Base-by-base conservation (phyloP, 805 yeast species). In the Spencermartinsiella europaea region DNA sequence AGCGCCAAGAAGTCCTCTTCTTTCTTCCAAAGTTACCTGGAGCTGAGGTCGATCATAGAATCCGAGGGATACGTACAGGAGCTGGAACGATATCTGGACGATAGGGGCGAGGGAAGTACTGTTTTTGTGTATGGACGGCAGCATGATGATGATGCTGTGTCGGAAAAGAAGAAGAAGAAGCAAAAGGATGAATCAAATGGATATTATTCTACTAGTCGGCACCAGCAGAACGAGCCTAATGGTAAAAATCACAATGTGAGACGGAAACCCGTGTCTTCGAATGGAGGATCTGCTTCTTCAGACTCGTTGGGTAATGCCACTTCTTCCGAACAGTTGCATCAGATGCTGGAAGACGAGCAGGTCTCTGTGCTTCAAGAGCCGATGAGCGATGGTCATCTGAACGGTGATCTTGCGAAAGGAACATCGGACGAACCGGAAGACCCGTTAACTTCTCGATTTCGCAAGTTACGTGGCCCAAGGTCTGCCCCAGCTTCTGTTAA, bases 11-110 rank as follows among this genome's bases (percentile, higher is more conserved):
- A 47, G 46, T 46, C 43, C n/a, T 43, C 46, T 21, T 49, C 50
- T 19, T 54, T 55, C 21, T 53, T 47, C 42, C 44, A 51, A 35
- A 49, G 52, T n/a, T 55, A 49, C 36, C 38, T 38, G 37, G 46
- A 46, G 42, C 49, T 57, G 34, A 27, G 46, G 16, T 17, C 25
- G 37, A 35, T 55, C 2, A 44, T 51, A 8, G 34, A 38, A 39
- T 28, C 40, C 2, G 48, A 48, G 14, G 38, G 37, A 21, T 40
- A 20, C 40, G 39, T 45, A 28, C n/a, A 28, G 21, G 41, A 40
- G 16, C 44, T 47, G 36, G 46, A 46, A 19, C 21, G 15, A 21
- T 25, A 40, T 22, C 33, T 42, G 19, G 35, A 42, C 19, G 44
- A 34, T 20, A n/a, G 45, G 21, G 44, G 34, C 16, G 25, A 34